These are phyloP conservation scores for Daldinia sp. DNA, from an alignment of 2,329 filamentous ascomycete genomes.

Conservation along the genomic window DNA sequence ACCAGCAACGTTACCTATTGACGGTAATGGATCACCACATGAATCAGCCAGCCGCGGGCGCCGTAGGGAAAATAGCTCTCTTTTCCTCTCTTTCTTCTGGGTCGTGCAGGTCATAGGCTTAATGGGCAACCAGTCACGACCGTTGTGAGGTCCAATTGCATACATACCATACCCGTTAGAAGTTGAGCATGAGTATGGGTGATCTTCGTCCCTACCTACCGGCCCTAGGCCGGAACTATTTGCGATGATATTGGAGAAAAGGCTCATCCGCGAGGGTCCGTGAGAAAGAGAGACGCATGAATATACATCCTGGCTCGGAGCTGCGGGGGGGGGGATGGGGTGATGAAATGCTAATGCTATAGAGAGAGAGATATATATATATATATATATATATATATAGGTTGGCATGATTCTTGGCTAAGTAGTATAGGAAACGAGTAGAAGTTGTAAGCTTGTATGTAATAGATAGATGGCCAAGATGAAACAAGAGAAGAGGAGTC, in stretches of 20 bases:
- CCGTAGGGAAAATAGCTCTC: conserved; percentile 29
- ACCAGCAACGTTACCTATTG: conserved; percentile 28
- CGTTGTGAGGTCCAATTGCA: conserved; percentile 24
- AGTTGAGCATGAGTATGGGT: conserved; percentile 13
- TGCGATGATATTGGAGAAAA: conserved; percentile 26
- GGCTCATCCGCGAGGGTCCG: not conserved
- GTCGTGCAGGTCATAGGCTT: conserved; percentile 34
- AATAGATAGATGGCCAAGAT: conserved; percentile 27
- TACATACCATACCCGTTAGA: conserved; percentile 4
- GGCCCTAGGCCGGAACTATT: conserved; percentile 25
- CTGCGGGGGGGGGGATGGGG: conserved; percentile 3
- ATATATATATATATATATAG: not conserved
- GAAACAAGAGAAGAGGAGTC: conserved; percentile 28
- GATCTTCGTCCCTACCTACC: conserved; percentile 30
- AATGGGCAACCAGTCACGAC: conserved; percentile 24
- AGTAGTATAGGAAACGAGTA: not conserved
- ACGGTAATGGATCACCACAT: conserved; percentile 28
- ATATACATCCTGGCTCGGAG: conserved; percentile 12
- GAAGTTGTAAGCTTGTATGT: not conserved
- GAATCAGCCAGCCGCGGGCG: conserved; percentile 33
- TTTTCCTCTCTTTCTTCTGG: too few species aligned
- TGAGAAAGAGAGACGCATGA: conserved; percentile 13
- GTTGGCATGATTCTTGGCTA: not conserved
- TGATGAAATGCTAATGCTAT: not conserved
- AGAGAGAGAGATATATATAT: too few species aligned